phyloP scores from a whole-genome alignment of 768 basidiomycete species.

The Polyporus arcularius region DNA sequence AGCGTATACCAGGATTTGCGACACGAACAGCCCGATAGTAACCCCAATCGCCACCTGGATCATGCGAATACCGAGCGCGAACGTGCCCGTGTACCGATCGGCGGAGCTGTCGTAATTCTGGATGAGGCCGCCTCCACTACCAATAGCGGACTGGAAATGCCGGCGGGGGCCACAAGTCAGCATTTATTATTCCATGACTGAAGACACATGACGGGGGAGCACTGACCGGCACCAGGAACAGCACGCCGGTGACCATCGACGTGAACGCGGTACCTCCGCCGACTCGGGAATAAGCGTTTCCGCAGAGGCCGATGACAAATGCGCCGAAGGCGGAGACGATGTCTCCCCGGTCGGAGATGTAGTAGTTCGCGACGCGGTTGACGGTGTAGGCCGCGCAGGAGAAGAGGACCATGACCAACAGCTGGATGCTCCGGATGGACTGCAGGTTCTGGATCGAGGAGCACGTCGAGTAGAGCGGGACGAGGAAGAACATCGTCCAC shows the following conservation, averaged over 20 bases:
- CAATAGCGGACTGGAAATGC: conserved; percentile 63
- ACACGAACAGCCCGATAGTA: conserved; percentile 81
- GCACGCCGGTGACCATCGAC: conserved; percentile 91
- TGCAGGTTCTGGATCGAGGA: conserved; percentile 81
- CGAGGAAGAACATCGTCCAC: conserved; percentile 79
- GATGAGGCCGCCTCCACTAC: conserved; percentile 70
- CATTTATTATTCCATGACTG: not conserved
- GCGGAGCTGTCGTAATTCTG: conserved; percentile 61
- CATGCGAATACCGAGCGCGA: conserved; percentile 80
- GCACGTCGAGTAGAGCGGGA: conserved; percentile 73
- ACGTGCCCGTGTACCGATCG: conserved; percentile 74
- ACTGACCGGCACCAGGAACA: conserved; percentile 85
- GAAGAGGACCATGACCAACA: conserved; percentile 76
- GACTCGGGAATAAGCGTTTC: conserved; percentile 78
- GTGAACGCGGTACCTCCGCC: conserved; percentile 84
- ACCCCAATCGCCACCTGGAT: conserved; percentile 84
- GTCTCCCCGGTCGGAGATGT: conserved; percentile 67
- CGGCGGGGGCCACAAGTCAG: not conserved
- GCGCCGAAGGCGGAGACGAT: conserved; percentile 80
- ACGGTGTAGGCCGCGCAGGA: conserved; percentile 75
- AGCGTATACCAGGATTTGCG: conserved; percentile 78
- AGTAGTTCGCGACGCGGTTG: conserved; percentile 60
- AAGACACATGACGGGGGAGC: not conserved
- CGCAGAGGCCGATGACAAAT: conserved; percentile 74
- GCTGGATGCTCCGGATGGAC: conserved; percentile 65